A percentile compares a stretch with the other conserved stretches of the same genome.
Conservation (phyloP, 345 rosid genomes). For the Lepidium africanum region DNA sequence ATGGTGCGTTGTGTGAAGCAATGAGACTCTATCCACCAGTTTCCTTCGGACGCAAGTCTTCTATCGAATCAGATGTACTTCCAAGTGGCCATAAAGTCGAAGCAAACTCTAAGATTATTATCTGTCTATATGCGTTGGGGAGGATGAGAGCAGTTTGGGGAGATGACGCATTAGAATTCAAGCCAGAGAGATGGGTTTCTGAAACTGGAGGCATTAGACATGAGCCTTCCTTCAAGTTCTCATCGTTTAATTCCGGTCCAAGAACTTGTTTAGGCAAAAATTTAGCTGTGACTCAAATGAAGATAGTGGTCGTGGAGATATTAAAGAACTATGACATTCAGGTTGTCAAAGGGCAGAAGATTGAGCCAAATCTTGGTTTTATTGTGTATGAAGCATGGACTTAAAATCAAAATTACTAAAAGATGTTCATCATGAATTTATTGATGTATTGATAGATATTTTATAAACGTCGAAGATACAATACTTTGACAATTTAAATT, state of each 20-base stretch:
- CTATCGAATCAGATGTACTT: not conserved
- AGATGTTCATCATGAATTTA: not conserved
- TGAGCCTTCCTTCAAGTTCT: not conserved
- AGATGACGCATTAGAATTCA: not conserved
- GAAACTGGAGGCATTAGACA: not conserved
- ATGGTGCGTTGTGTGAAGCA: not conserved
- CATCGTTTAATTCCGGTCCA: not conserved
- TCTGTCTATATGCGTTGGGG: not conserved
- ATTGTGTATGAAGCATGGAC: not conserved
- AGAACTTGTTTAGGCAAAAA: not conserved
- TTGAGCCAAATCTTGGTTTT: not conserved
- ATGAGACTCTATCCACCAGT: not conserved
- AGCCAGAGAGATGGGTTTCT: conserved; percentile 1
- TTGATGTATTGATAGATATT: no score
- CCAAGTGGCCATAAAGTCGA: not conserved
- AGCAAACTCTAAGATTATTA: not conserved
- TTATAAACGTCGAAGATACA: no score
- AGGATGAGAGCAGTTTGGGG: not conserved
- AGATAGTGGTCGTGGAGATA: not conserved
- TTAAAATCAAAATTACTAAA: not conserved
- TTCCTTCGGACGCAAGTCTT: not conserved
- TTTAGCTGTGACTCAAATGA: not conserved
- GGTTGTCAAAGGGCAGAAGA: not conserved
- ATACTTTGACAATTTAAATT: no score
- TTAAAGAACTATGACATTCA: not conserved